Conservation (phyloP, 345 rosid genomes). For the Gossypium raimondii region DNA sequence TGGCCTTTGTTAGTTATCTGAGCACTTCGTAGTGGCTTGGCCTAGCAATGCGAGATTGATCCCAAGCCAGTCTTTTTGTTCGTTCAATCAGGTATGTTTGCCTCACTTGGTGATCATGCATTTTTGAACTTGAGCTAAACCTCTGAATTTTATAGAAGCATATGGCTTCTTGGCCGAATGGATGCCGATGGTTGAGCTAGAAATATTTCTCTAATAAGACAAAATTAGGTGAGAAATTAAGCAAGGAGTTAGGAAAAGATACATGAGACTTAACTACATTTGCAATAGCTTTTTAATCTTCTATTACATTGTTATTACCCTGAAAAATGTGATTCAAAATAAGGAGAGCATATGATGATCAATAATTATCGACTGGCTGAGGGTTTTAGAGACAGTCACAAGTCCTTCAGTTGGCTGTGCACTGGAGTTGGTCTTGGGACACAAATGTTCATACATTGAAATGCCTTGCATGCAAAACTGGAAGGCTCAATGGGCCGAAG, state of each 20-base stretch:
- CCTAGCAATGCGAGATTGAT: constrained; percentile 4
- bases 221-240: not conserved
- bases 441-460: too few relatives aligned
- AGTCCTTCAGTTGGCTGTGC: not conserved
- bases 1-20: not conserved
- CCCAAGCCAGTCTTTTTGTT: not conserved
- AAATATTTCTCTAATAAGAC: not conserved
- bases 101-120: not conserved
- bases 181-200: not conserved
- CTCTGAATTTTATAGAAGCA: not conserved
- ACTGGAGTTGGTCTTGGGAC: not conserved
- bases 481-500: not conserved
- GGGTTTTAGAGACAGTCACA: not conserved
- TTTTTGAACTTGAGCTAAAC: not conserved
- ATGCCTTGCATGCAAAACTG: not conserved
- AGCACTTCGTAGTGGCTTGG: not conserved
- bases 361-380: not conserved
- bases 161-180: not conserved
- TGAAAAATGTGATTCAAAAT: not conserved
- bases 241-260: not conserved
- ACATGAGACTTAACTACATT: not conserved
- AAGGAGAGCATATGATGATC: not conserved
- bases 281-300: not conserved
- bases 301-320: not conserved
- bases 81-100: not conserved